Evolutionary conservation across 2,329 filamentous ascomycete genomes (phyloP), one percentile per base, ranked within the genome.

Genomic region (Colletotrichum paranaense): DNA sequence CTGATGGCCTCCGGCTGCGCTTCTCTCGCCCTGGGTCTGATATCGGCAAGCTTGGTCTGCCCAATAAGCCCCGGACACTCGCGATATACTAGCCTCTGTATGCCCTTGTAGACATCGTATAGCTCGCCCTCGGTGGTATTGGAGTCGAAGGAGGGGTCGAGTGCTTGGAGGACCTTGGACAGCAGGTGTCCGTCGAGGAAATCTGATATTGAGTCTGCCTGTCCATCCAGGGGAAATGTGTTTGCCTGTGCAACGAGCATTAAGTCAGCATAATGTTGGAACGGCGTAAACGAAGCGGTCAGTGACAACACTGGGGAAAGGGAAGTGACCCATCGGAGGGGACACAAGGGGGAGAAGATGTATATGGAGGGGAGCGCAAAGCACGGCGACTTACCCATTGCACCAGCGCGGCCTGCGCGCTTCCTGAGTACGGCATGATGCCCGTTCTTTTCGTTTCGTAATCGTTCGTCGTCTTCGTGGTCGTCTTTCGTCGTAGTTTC

Each of bases 1-100:
- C 85, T 84, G 64, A 90, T 87, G 74, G 88, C 86, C 75, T 88
- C 84, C 30, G 84, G 83, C 77, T 90, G 88, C 30, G 88, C 87
- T 75, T 89, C 86, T 76, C 90, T 88, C 74, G 87, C 88, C 67
- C 92, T 86, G 63, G 86, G 85, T 81, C 89, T 89, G 76, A 91
- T 89, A 77, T 91, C 86, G 68, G 88, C 85, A 55, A 84, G 84
- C 76, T 86, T 86, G 63, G 88, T 85, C 72, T 90, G 83, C 46
- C 86, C 86, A 69, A 86, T 85, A 67, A 91, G 83, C 53, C 87
- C 86, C 3, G 85, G 82, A 75, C 88, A 87, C 66, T 88, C 82
- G 62, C 86, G 84, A 64, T 88, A 87, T 68, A 91, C 88, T 78
- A 90, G 91, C 57, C 86, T 86, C 68, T 87, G 85, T 14, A 91